Evolutionary conservation across 1,284 basidiomycete genomes (phyloP), one percentile per base, ranked within the genome.

Genomic region (Erythrobasidium hasegawianum): DNA sequence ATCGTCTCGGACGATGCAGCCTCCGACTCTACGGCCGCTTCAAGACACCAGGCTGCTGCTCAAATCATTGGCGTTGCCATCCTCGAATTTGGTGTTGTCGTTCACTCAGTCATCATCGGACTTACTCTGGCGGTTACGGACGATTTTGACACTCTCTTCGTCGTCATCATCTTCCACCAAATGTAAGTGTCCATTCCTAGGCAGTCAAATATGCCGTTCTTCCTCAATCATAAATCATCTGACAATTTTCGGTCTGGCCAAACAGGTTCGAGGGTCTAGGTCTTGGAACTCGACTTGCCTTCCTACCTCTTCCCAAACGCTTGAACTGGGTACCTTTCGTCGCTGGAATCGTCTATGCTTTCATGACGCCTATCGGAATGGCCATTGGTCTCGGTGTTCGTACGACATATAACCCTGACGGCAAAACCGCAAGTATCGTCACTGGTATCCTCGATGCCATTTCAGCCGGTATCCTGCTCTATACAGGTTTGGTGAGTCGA

Each of bases 61-160:
- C 91, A 97, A 77, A 81, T 96, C 55, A 81, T 97, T 52, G 93
- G 92, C 20, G 82, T 93, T 49, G 86, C 83, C 47, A 91, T 94
- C 69, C 81, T 95, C 67, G 91, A 85, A 76, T 95, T 97, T 73
- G 96, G 95, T 73, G 90, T 70, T 41, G 53, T 66, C 9, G 50
- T 71, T 55, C 67, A 65, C 60, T 77, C 78, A 74, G 76, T 97
- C 47, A 83, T 98, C 71, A 92, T 98, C 72, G 95, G 95, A 0
- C 80, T 98, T 24, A 97, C 95, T 0, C 85, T 98, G 53, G 93
- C 92, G 20, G 90, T 95, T 38, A 85, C 88, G 73, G 78, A 83
- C 26, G 76, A 84, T 55, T 97, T 98, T 79, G 88, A 84, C 70
- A 79, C 88, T 11, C 84, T 98, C 20, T 94, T 97, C 76, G 80